Evolutionary conservation across 345 rosid species (phyloP).

Genomic region (Lenwebbia sp.): DNA sequence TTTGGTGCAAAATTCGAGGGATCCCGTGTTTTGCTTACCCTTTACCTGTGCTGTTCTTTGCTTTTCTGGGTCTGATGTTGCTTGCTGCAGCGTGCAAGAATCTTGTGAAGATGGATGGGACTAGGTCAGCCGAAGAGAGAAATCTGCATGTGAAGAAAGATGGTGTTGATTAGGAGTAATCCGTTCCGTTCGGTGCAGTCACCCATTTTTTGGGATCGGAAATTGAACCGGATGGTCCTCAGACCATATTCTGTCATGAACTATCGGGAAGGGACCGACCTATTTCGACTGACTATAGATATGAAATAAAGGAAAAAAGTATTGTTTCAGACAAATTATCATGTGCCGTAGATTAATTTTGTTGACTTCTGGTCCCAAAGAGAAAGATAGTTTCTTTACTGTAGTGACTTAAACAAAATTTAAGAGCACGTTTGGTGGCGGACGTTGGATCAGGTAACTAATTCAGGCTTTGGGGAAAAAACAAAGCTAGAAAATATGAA

Average conservation of each 20-base stretch:
- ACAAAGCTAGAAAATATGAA: no score
- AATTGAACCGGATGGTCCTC: no score
- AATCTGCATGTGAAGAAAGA: neutral
- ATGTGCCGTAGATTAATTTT: neutral
- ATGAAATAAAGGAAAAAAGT: neutral
- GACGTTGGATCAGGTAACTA: no score
- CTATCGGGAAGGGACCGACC: no score
- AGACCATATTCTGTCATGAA: no score
- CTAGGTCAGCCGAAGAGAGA: neutral
- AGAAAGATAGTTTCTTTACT: neutral
- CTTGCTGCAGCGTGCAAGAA: neutral
- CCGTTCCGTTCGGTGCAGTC: no score
- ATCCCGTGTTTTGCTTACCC: neutral
- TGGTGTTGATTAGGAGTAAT: neutral
- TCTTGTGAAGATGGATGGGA: neutral
- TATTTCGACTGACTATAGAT: neutral
- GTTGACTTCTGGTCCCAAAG: neutral
- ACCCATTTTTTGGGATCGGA: no score
- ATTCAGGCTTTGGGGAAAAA: no score
- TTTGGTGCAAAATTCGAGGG: neutral
- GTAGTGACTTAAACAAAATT: no score
- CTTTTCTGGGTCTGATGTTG: neutral
- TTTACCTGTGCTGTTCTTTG: neutral
- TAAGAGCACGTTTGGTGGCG: no score
- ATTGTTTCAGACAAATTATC: neutral